Evolutionary conservation across 768 basidiomycete species (phyloP), one percentile per base, ranked within the genome.

Genomic region (Boletus vermiculosoides): DNA sequence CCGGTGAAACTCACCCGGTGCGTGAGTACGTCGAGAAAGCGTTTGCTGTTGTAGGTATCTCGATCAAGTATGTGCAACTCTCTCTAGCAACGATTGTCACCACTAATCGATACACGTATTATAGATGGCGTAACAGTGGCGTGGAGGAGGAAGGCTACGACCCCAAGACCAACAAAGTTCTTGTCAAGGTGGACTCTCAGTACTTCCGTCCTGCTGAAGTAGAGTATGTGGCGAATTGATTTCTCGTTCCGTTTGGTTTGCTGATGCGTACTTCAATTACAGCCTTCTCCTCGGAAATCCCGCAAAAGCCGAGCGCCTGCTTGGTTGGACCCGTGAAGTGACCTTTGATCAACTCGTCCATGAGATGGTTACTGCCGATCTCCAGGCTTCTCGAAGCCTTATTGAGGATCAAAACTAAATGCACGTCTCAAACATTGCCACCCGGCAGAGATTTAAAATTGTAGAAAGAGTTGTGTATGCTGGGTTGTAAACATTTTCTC

Each of bases 121-220:
- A 4, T 63, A 90, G 87, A 56, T 94, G 94, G 94, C 80, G 85
- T 65, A 85, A 87, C n/a, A 66, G 73, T 31, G 90, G 87, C n/a
- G 80, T 83, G 16, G 72, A 88, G 5, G 93, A 95, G 72, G 82
- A 90, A 62, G 94, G 88, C 51, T 81, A 84, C 54, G 85, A 93
- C 68, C 64, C 75, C 60, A 81, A 86, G 70, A 86, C 85, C 2
- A 84, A 83, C 63, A 85, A 81, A 63, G 80, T 81, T 36, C 75
- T 96, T 48, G 93, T 98, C 65, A 87, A 85, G 66, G 83, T 98
- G 39, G 96, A 98, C 74, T 71, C 88, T 25, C 79, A 80, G 63
- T 96, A 97, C 79, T 97, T 94, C 88, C 89, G 94, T 72, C 92
- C 92, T 10, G 90, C 92, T 20, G 92, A 95, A 84, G 93, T 96